phyloP scores from a whole-genome alignment of 225 moss, liverwort and hornwort species.

The Marchantia polymorpha region DNA sequence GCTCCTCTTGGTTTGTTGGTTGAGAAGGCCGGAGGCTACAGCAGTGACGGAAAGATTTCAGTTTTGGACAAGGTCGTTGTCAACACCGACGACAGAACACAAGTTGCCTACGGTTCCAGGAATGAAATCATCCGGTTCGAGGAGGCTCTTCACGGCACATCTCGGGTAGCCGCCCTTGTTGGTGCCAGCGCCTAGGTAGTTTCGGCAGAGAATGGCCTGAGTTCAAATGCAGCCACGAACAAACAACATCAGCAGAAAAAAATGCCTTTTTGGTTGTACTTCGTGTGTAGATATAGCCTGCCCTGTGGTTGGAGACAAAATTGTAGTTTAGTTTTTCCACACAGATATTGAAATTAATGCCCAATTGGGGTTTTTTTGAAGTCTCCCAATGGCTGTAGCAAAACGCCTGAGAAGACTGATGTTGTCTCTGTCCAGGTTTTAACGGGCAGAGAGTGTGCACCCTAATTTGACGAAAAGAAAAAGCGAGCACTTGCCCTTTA shows the following conservation, averaged over 20 bases:
- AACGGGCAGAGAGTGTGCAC: neutral
- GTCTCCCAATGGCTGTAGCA: neutral
- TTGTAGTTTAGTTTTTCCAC: constrained; percentile 15
- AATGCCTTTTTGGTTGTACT: constrained; percentile 6
- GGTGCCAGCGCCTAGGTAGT: constrained; percentile 21
- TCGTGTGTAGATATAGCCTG: constrained; percentile 18
- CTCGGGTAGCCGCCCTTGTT: constrained; percentile 56
- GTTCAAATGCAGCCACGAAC: neutral
- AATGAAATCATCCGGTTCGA: constrained; percentile 86
- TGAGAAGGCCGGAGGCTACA: constrained; percentile 94
- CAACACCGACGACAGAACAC: constrained; percentile 86
- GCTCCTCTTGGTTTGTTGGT: constrained; percentile 88
- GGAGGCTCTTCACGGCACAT: constrained; percentile 66
- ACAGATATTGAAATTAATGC: constrained; percentile 1
- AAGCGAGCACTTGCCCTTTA: neutral
- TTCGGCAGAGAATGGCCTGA: neutral
- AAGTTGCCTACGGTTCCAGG: constrained; percentile 91
- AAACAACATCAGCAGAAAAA: neutral
- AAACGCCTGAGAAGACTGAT: neutral
- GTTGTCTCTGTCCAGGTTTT: neutral
- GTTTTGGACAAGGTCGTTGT: constrained; percentile 67
- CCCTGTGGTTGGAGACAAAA: constrained; percentile 3
- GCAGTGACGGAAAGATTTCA: constrained; percentile 86
- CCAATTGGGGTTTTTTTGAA: constrained; percentile 5
- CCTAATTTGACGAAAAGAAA: constrained; percentile 12